phyloP scores from a whole-genome alignment of 768 basidiomycete species.

The Dentipellis sp. region DNA sequence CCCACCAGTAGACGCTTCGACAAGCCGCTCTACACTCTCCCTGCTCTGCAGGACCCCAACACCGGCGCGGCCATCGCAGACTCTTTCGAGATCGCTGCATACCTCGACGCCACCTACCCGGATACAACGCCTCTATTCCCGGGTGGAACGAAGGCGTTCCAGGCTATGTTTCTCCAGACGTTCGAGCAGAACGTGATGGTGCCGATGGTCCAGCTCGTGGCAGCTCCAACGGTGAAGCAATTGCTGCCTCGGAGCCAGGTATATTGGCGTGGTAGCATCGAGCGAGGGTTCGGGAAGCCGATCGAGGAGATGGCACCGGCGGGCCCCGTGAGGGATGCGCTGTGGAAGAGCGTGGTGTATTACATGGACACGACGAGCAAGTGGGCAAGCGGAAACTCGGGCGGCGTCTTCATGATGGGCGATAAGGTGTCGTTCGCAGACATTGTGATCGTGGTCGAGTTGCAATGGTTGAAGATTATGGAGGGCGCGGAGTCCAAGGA shows the following conservation, averaged over 20 bases:
- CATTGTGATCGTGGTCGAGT: background rate
- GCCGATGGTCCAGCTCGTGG: background rate
- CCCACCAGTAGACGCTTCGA: constrained; percentile 26
- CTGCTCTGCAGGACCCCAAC: constrained; percentile 38
- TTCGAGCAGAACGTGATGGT: background rate
- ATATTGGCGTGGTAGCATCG: background rate
- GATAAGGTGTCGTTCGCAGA: background rate
- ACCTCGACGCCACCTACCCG: constrained; percentile 43
- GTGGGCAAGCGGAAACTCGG: background rate
- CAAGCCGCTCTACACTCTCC: constrained; percentile 32
- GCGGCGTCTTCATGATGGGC: background rate
- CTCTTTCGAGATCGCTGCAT: constrained; percentile 36
- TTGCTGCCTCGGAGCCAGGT: background rate
- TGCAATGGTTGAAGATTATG: background rate
- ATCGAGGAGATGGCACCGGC: background rate
- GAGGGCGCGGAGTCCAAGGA: background rate
- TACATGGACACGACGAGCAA: background rate
- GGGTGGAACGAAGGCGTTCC: background rate
- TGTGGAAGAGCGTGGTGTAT: background rate
- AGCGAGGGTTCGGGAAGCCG: background rate
- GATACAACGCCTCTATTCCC: background rate
- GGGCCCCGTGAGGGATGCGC: background rate
- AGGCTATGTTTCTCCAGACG: background rate
- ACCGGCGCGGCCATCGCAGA: constrained; percentile 31
- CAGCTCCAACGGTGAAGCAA: background rate